A percentile compares a stretch with the other conserved stretches of the same genome.
These are phyloP conservation scores for Leptoxyphium fumago DNA, from an alignment of 2,329 filamentous ascomycete species.

Conservation along the genomic window DNA sequence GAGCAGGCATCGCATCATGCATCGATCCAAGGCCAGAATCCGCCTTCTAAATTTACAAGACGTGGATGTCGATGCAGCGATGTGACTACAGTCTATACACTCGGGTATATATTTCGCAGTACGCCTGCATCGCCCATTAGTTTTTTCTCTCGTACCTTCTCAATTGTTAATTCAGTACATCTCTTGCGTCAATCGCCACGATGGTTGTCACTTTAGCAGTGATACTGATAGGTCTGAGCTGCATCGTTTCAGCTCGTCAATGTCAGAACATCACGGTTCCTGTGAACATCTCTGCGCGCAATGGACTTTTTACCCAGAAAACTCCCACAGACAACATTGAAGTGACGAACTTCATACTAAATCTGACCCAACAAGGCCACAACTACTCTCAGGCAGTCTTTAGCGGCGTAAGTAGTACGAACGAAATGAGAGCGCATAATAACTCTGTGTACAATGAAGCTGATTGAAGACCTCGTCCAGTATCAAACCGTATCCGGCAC, in stretches of 20 bases:
- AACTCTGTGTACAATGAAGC: neutral
- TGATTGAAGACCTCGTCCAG: slow-evolving; percentile 11
- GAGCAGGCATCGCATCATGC: too few relatives aligned
- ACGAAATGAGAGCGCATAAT: neutral
- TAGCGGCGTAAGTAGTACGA: slow-evolving; percentile 24
- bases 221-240: too few relatives aligned
- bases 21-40: too few relatives aligned
- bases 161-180: too few relatives aligned
- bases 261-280: slow-evolving; percentile 42
- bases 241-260: slow-evolving; percentile 14
- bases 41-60: too few relatives aligned
- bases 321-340: slow-evolving; percentile 36
- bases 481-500: slow-evolving; percentile 36
- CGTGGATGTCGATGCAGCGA: too few relatives aligned
- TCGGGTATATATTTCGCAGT: too few relatives aligned
- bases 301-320: slow-evolving; percentile 38
- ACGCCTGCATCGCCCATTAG: too few relatives aligned
- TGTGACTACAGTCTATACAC: too few relatives aligned
- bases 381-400: slow-evolving; percentile 35
- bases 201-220: too few relatives aligned
- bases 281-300: slow-evolving; percentile 39
- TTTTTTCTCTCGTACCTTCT: too few relatives aligned
- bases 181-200: too few relatives aligned
- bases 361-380: slow-evolving; percentile 33
- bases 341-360: slow-evolving; percentile 40